phyloP scores from a whole-genome alignment of 2,329 filamentous ascomycete species.

The Phaeophleospora eucalypticola region DNA sequence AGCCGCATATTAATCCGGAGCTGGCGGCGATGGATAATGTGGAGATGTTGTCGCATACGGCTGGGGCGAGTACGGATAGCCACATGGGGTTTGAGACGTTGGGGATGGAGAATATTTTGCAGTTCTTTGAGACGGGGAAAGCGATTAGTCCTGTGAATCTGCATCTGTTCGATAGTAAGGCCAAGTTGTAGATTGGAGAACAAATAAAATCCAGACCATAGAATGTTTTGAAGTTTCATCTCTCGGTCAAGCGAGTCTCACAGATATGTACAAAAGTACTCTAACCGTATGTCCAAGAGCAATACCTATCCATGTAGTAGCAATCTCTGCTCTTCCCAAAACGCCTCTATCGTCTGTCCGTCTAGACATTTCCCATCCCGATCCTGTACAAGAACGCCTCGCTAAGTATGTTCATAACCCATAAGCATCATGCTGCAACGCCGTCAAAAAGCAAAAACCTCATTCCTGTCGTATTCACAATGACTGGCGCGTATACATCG shows the following conservation, averaged over 20 bases:
- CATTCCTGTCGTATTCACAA: not conserved
- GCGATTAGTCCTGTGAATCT: constrained; percentile 61
- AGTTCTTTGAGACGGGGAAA: constrained; percentile 50
- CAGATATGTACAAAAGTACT: no score
- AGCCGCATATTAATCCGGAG: constrained; percentile 52
- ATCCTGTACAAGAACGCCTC: not conserved
- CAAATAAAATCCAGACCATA: not conserved
- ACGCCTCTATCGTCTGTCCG: not conserved
- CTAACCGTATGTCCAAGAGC: no score
- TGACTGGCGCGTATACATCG: not conserved
- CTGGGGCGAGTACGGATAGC: constrained; percentile 37
- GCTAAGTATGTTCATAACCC: no score
- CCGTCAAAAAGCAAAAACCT: not conserved
- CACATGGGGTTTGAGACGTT: constrained; percentile 41
- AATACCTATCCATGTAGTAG: no score
- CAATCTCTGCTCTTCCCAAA: not conserved
- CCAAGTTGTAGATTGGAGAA: constrained; percentile 40
- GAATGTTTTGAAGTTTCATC: no score
- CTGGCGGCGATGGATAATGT: constrained; percentile 39
- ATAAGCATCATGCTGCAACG: no score
- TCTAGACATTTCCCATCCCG: no score
- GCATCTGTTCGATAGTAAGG: constrained; percentile 44
- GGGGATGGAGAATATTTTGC: constrained; percentile 39
- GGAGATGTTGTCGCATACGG: constrained; percentile 38
- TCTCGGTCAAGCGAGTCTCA: no score